A percentile compares a stretch with the other conserved stretches of the same genome.
Evolutionary conservation across 2,329 filamentous ascomycete species (phyloP).

Genomic region (Penicillium olsonii): DNA sequence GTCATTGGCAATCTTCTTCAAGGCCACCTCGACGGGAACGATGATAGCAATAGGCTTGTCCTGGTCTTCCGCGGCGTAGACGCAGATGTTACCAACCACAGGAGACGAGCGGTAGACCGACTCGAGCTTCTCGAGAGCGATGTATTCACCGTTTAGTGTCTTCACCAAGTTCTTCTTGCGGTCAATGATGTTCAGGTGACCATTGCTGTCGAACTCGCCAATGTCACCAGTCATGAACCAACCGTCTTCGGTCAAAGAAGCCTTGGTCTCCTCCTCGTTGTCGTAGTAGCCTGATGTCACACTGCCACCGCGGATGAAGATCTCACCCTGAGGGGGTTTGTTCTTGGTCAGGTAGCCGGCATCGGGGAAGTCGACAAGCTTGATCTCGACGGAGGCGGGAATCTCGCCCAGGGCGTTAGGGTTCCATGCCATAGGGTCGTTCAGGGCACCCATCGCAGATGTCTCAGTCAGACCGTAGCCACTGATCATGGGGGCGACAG

Average conservation of each 20-base stretch:
- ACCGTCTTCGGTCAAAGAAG: constrained; percentile 75
- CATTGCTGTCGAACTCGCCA: constrained; percentile 78
- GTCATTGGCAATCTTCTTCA: constrained; percentile 58
- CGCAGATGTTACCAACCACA: constrained; percentile 83
- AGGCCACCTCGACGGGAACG: constrained; percentile 58
- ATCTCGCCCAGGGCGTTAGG: constrained; percentile 75
- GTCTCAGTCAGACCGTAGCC: constrained; percentile 97
- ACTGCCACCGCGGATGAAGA: constrained; percentile 78
- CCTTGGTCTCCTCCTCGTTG: constrained; percentile 80
- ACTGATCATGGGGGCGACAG: constrained; percentile 88
- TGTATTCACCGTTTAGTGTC: constrained; percentile 93
- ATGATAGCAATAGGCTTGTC: constrained; percentile 82
- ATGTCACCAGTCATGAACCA: constrained; percentile 99
- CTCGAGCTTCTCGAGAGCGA: constrained; percentile 94
- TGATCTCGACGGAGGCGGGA: constrained; percentile 77
- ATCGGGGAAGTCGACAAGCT: constrained; percentile 87
- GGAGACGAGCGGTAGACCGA: constrained; percentile 79
- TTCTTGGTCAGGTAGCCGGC: constrained; percentile 79
- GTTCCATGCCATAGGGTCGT: constrained; percentile 81
- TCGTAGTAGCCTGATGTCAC: constrained; percentile 80
- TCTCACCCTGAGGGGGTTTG: constrained; percentile 83
- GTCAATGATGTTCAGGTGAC: constrained; percentile 85
- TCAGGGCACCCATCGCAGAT: constrained; percentile 60
- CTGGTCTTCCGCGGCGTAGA: constrained; percentile 75
- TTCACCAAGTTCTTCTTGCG: constrained; percentile 99